Conservation (phyloP, 2,329 filamentous ascomycete species). For the Talaromyces sp. region DNA sequence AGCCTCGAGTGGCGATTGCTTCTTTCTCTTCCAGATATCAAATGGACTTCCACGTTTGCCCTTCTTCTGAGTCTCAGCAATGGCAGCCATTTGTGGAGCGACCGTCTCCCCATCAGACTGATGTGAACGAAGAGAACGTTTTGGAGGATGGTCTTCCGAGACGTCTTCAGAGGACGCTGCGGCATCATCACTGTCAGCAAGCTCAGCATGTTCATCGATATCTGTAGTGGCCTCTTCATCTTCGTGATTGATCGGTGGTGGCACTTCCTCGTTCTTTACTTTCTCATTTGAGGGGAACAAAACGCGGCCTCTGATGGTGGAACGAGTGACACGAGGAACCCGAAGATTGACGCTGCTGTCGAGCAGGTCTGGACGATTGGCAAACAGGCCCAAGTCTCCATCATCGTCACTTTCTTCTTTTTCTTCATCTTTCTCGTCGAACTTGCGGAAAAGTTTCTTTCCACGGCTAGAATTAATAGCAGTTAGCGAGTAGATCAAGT, state of each 20-base stretch:
- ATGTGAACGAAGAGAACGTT: slow-evolving; percentile 29
- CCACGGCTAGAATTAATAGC: slow-evolving; percentile 46
- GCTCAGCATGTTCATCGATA: slow-evolving; percentile 40
- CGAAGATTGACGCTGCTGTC: slow-evolving; percentile 23
- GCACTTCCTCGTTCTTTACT: slow-evolving; percentile 32
- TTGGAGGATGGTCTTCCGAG: neutral
- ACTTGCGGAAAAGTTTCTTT: slow-evolving; percentile 56
- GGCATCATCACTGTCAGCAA: slow-evolving; percentile 15
- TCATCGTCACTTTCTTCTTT: slow-evolving; percentile 33
- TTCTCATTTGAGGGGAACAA: slow-evolving; percentile 50
- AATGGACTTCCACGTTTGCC: slow-evolving; percentile 35
- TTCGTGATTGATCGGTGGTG: slow-evolving; percentile 24
- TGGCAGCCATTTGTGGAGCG: slow-evolving; percentile 17
- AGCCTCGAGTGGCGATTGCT: slow-evolving; percentile 22
- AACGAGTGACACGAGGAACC: slow-evolving; percentile 51
- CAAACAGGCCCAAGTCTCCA: slow-evolving; percentile 38
- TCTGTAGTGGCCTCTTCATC: slow-evolving; percentile 54
- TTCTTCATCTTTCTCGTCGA: slow-evolving; percentile 36
- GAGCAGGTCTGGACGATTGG: slow-evolving; percentile 33
- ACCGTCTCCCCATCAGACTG: slow-evolving; percentile 18
- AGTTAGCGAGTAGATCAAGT: slow-evolving; percentile 21
- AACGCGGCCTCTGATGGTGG: slow-evolving; percentile 55
- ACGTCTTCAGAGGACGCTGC: slow-evolving; percentile 25
- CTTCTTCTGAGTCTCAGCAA: slow-evolving; percentile 18
- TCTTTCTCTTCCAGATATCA: slow-evolving; percentile 35